Evolutionary conservation across 768 basidiomycete genomes (phyloP), one percentile per base, ranked within the genome.

Genomic region (Coprinellus micaceus): DNA sequence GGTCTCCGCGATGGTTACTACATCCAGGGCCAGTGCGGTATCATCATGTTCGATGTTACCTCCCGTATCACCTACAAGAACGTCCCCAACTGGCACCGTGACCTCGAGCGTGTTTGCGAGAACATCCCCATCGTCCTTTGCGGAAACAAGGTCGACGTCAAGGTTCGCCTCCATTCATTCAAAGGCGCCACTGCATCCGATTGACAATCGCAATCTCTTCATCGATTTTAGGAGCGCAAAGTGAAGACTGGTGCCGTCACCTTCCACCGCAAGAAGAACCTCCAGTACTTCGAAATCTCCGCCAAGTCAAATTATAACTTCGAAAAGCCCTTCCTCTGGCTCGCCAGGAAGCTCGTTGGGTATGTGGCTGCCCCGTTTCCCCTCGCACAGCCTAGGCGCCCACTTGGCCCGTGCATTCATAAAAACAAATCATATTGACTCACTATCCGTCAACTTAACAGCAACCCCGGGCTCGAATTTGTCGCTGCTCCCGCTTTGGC

Each of bases 221-320:
- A 25, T 15, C 49, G 57, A 52, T 47, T 61, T 57, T 67, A 98
- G 96, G 97, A 99, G 76, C 94, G 97, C 60, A 99, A 99, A 84
- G 97, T 99, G 64, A 99, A 98, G 83, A 98, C 96, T 22, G 92
- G 92, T 50, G 86, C 89, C 41, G 97, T 99, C 59, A 99, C 97
- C 44, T 99, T 99, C 88, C 97, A 98, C 82, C 84, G 97, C 70
- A 99, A 99, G 91, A 99, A 99, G 84, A 98, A 96, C 76, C 83
- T 99, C 52, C 97, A 98, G 71, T 99, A 99, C 80, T 99, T 95
- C 71, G 97, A 99, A 69, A 98, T 99, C 64, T 98, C 97, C 0
- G 97, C 97, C 53, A 99, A 99, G 77, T 98, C 95, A 45, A 99
- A 99, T 82, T 99, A 98, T 75, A 99, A 99, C 82, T 98, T 98